Base-by-base conservation (phyloP, 768 basidiomycete genomes). In the Phylloporus sp. region DNA sequence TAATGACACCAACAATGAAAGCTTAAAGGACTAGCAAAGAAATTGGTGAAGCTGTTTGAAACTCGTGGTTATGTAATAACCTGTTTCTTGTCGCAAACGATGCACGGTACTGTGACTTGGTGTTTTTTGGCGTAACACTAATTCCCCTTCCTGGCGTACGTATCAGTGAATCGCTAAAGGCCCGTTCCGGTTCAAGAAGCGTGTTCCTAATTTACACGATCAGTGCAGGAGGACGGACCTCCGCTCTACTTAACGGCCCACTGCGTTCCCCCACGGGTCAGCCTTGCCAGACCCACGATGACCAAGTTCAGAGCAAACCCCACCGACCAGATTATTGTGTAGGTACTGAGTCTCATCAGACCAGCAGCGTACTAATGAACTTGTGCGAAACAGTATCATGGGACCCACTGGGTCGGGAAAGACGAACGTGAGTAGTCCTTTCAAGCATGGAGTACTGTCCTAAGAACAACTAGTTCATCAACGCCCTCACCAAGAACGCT, bases 331-430 rank as follows among this genome's bases (percentile, higher is more conserved):
- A 26, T 62, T 18, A 34, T 64, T 18, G 34, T 60, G 61, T 64
- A 31, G 18, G 58, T 46, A 26, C 8, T 22, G 35, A 36, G 6
- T 24, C 11, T 18, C 23, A 2, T 22, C 20, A 4, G 26, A 15
- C 35, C 10, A 4, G 26, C 23, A 9, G 6, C 1, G 11, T n/a
- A 13, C 24, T 63, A 7, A 56, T 22, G 8, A 15, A 8, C 5
- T 20, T 2, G 10, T 15, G 0, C 5, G 4, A 28, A 27, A 52
- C 24, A 56, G 62, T 22, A 4, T 65, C 15, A 65, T 65, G 61
- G 63, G 63, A 0, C 63, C 56, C 13, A 65, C 60, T 3, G 63
- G 63, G 27, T 50, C 63, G 5, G 63, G 63, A 8, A 64, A 62
- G 50, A 60, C 51, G 6, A 63, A 60, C 22, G 63, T 62, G 18